Percentiles rank a stretch among this genome's conserved stretches.
These are phyloP conservation scores for Neoscytalidium dimidiatum DNA, from an alignment of 2,329 filamentous ascomycete species.

Conservation along the genomic window DNA sequence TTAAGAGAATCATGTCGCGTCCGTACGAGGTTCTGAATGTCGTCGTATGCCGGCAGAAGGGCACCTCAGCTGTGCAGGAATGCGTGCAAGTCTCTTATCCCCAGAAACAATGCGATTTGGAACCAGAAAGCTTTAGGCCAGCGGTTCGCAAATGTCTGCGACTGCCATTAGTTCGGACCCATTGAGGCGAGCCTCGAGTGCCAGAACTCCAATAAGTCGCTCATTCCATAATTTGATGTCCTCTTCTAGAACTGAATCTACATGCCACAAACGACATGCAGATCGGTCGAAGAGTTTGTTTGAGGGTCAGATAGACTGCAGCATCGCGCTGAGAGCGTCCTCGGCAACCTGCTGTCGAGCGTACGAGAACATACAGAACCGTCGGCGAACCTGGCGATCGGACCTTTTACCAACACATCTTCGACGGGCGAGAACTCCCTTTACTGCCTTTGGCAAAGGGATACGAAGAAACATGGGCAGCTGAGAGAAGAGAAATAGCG, in stretches of 20 bases:
- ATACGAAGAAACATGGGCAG: background rate
- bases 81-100: background rate
- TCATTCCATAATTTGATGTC: slow-evolving; percentile 8
- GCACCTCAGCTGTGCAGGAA: slow-evolving; percentile 1
- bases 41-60: background rate
- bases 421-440: background rate
- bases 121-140: slow-evolving; percentile 2
- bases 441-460: background rate
- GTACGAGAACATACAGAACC: background rate
- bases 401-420: slow-evolving; percentile 20
- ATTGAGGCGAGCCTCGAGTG: slow-evolving; percentile 1
- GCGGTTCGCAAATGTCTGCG: slow-evolving; percentile 12
- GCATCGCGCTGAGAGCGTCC: slow-evolving; percentile 7
- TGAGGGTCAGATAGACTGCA: background rate
- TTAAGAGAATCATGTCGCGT: slow-evolving; percentile 10
- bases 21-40: background rate
- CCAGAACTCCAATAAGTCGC: slow-evolving; percentile 19
- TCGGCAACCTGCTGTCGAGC: background rate
- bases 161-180: slow-evolving; percentile 18
- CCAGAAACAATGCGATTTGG: background rate
- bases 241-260: slow-evolving; percentile 5
- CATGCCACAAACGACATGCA: background rate
- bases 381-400: slow-evolving; percentile 4
- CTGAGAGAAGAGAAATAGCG: background rate
- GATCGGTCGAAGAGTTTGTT: slow-evolving; percentile 8